Evolutionary conservation across 768 basidiomycete genomes (phyloP).

Genomic region (Boletales sp.): DNA sequence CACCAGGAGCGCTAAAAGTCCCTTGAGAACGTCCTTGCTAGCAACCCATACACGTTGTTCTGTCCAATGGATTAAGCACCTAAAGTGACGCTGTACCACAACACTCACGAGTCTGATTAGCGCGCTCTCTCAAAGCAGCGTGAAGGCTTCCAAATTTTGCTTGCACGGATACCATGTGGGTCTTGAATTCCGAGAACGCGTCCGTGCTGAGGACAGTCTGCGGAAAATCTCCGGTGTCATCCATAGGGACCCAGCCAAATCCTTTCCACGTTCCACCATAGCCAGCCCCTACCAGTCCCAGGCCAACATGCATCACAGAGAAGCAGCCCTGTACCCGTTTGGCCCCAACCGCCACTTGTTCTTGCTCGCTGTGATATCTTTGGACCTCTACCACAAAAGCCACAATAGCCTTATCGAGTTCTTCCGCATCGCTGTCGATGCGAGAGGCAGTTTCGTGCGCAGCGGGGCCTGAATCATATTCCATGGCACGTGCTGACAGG

Average conservation of each 20-base stretch:
- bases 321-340: constrained; percentile 65
- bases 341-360: constrained; percentile 21
- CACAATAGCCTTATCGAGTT: constrained; percentile 67
- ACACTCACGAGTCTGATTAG: constrained; percentile 24
- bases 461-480: constrained; percentile 69
- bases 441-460: constrained; percentile 61
- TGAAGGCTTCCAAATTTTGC: constrained; percentile 41
- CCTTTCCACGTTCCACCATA: constrained; percentile 77
- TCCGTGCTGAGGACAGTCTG: constrained; percentile 47
- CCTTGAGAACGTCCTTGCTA: constrained; percentile 51
- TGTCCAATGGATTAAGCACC: constrained; percentile 11
- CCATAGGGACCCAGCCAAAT: constrained; percentile 71
- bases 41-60: constrained; percentile 29
- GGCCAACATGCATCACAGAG: constrained; percentile 59
- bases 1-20: constrained; percentile 55
- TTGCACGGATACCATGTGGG: constrained; percentile 46
- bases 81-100: background rate
- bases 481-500: constrained; percentile 85
- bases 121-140: constrained; percentile 19
- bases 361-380: constrained; percentile 40
- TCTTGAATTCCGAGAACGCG: constrained; percentile 51
- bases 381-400: constrained; percentile 72
- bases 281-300: constrained; percentile 80
- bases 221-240: constrained; percentile 46
- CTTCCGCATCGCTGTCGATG: constrained; percentile 72